Base-by-base conservation (phyloP, 2,329 filamentous ascomycete species). In the Cordyceps cateniannulata region DNA sequence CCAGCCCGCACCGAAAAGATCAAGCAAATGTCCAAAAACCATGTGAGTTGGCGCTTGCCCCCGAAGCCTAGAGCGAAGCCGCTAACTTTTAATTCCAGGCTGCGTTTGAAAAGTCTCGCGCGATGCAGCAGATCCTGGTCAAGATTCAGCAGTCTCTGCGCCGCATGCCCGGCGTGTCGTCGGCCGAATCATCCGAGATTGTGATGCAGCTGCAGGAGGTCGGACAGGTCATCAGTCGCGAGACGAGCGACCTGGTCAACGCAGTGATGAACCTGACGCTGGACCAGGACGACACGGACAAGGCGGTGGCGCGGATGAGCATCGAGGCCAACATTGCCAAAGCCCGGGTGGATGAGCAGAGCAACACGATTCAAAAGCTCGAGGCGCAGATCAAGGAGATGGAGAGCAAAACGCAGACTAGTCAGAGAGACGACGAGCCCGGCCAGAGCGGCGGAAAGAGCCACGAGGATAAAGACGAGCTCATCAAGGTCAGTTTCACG, bases 221-320 rank as follows among this genome's bases (percentile, higher is more conserved):
- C 5, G 72, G 73, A 0, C 72, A 72, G 60, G 68, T 72, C 47
- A 69, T 75, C 66, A 75, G 69, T 63, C 70, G 72, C 29, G 75
- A 76, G 68, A 75, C 71, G 9, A 72, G 70, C 42, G 69, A 73
- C 64, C 73, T 76, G 4, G 72, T 76, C 10, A 72, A 75, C 40
- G 72, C 73, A 4, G 63, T 75, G 20, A 71, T 70, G 67, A 74
- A 75, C 59, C 50, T 74, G 44, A 69, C 66, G 5, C 70, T 76
- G 9, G 74, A 76, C 60, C 69, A 72, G 44, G 70, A 76, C 62
- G 73, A 76, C 16, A 74, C 72, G 1, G 72, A 75, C 60, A 72
- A 72, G 66, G 71, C 72, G 8, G 70, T 75, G 47, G 71, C 73
- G 1, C 66, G 73, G 16, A 72, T 76, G 72, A 73, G 72, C 57